A percentile compares a stretch with the other conserved stretches of the same genome.
Evolutionary conservation across 805 yeast species (phyloP).

Genomic region (Hanseniaspora clermontiae): DNA sequence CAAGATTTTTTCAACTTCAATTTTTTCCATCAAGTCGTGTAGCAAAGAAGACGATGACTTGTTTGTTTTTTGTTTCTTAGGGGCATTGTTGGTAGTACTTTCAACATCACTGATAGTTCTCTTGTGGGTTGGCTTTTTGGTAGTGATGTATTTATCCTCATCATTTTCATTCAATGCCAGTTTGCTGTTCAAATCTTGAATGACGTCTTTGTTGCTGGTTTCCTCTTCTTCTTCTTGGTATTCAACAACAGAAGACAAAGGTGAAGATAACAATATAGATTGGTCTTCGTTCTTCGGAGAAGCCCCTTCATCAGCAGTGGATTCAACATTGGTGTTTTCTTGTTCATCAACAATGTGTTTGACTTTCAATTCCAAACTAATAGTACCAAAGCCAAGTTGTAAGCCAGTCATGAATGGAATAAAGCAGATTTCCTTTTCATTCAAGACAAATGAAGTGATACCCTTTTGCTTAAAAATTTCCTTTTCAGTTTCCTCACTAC

Average conservation of each 20-base stretch:
- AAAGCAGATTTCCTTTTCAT: slow-evolving; percentile 48
- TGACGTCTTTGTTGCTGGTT: background rate
- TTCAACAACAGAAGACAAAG: slow-evolving; percentile 5
- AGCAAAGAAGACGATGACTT: slow-evolving; percentile 20
- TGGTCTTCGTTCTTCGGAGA: slow-evolving; percentile 17
- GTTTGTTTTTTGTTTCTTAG: slow-evolving; percentile 6
- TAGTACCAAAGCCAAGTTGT: slow-evolving; percentile 44
- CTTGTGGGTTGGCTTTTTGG: slow-evolving; percentile 13
- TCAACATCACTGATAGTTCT: slow-evolving; percentile 19
- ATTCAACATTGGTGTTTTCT: slow-evolving; percentile 34
- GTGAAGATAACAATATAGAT: slow-evolving; percentile 22
- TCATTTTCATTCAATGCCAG: background rate
- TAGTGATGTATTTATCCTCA: background rate
- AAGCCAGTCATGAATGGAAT: slow-evolving; percentile 54
- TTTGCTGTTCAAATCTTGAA: background rate
- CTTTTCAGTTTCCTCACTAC: slow-evolving; percentile 12
- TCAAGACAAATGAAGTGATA: slow-evolving; percentile 30
- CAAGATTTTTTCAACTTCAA: slow-evolving; percentile 28
- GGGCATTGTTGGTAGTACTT: background rate
- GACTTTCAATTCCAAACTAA: slow-evolving; percentile 24
- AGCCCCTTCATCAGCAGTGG: slow-evolving; percentile 35
- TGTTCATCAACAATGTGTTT: slow-evolving; percentile 48
- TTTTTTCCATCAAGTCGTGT: slow-evolving; percentile 19
- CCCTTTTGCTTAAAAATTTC: slow-evolving; percentile 17
- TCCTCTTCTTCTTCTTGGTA: slow-evolving; percentile 5